Conservation (phyloP, 768 basidiomycete species). For the Amyloporia xantha region DNA sequence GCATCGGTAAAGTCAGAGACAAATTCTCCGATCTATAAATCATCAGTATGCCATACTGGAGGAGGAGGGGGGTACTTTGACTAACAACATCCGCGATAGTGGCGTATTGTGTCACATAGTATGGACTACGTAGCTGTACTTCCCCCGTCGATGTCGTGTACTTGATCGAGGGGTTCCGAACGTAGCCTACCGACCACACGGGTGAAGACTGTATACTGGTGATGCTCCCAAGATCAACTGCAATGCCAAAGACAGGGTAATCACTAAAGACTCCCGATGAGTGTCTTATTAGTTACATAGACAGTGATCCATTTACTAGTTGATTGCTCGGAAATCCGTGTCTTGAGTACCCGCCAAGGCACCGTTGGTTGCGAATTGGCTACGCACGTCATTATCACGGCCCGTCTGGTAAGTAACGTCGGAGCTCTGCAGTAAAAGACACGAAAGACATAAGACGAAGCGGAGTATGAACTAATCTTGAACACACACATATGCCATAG, state of each 20-base stretch:
- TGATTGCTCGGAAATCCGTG: slow-evolving; percentile 10
- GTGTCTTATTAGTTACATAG: no score
- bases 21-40: slow-evolving; percentile 16
- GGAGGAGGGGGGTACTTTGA: background rate
- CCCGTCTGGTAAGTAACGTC: slow-evolving; percentile 12
- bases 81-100: slow-evolving; percentile 8
- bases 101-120: slow-evolving; percentile 8
- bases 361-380: slow-evolving; percentile 15
- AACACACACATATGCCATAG: slow-evolving; percentile 10
- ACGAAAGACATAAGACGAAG: background rate
- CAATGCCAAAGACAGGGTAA: slow-evolving; percentile 20
- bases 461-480: no score
- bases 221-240: slow-evolving; percentile 22
- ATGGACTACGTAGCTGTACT: slow-evolving; percentile 13
- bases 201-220: slow-evolving; percentile 12
- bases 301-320: slow-evolving; percentile 6
- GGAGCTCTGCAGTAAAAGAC: slow-evolving; percentile 1
- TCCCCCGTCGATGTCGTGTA: slow-evolving; percentile 13
- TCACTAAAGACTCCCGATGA: background rate
- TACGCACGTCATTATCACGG: slow-evolving; percentile 7
- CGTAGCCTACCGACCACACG: slow-evolving; percentile 24
- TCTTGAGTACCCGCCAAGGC: slow-evolving; percentile 8
- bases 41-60: background rate
- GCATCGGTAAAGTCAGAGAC: slow-evolving; percentile 17
- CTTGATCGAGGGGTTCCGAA: slow-evolving; percentile 20